Evolutionary conservation across 768 basidiomycete genomes (phyloP), one percentile per base, ranked within the genome.

Genomic region (Suillus paluster): DNA sequence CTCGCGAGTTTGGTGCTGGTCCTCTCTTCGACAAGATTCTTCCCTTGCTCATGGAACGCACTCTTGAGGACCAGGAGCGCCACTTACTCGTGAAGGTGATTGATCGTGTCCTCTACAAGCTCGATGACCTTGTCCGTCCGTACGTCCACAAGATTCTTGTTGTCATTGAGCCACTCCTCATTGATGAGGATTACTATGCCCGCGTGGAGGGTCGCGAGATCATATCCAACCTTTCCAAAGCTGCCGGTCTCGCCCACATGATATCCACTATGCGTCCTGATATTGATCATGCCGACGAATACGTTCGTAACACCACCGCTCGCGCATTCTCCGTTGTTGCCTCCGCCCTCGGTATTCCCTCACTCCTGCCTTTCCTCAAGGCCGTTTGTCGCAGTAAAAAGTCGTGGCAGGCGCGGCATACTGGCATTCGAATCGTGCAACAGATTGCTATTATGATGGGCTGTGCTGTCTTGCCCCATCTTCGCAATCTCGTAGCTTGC

Each of bases 381-480:
- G 97, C 97, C 39, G 96, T 99, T 61, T 99, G 97, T 79, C 90
- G 95, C 52, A 96, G 94, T 61, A 99, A 99, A 78, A 99, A 99
- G 79, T 99, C 96, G 10, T 99, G 97, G 97, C 97, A 99, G 77
- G 97, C 97, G 10, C 89, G 97, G 63, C 97, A 99, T 76, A 99
- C 97, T 5, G 97, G 97, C 77, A 99, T 99, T 70, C 95, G 97
- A 70, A 99, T 99, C 65, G 95, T 99, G 12, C 97, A 99, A 77
- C 97, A 99, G 76, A 99, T 99, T 56, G 97, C 97, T 21, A 97
- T 98, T 71, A 98, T 99, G 96, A 99, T 99, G 96, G 97, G 97
- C 19, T 99, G 97, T 68, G 97, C 97, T 19, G 95, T 99, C 25
- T 85, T 99, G 2, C 97, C 97, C 17, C 97, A 99, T 77, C 83